Evolutionary conservation across 257 asterid genomes (phyloP), one percentile per base, ranked within the genome.

Genomic region (Solanum piurae): DNA sequence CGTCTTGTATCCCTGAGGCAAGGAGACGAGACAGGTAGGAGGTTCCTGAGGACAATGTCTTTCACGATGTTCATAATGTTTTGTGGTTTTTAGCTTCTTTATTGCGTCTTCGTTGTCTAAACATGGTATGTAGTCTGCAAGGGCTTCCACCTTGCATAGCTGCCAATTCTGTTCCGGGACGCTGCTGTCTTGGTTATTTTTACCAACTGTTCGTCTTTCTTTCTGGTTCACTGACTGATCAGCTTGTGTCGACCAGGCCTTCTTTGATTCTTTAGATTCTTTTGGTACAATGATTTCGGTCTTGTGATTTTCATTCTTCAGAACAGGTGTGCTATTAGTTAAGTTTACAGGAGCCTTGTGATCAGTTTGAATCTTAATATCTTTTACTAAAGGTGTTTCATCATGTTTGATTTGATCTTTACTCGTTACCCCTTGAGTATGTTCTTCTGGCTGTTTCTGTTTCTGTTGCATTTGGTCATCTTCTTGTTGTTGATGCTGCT

Each of bases 111-210:
- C 98, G 12, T 96, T 95, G 89, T 96, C 98, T 93, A 96, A 87
- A 91, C 99, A 96, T 64, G 99, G 99, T 90, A 96, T 96, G 79
- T 95, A 95, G 83, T 96, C 99, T 42, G 93, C 86, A 69, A 92
- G 95, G 33, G 98, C 98, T 33, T 94, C 92, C 68, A 85, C 95
- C 66, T 96, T 93, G 87, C 99, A 96, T 34, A 95, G 88, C 87
- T 89, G 84, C 99, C 99, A 96, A 83, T 87, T 89, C 84, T 88
- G 58, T 34, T 88, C 93, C 2, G 89, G 16, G 23, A 20, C 66
- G 46, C 86, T 87, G 12, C 66, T 86, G 44, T 92, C 92, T 76
- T 90, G 90, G 64, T 93, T 89, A 23, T 88, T 87, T 25, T 92
- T 85, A 46, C 90, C 93, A 4, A 87, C 87, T 34, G 91, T 89